Base-by-base conservation (phyloP, 352 stramenopile species). In the Pythium vanterpoolii region DNA sequence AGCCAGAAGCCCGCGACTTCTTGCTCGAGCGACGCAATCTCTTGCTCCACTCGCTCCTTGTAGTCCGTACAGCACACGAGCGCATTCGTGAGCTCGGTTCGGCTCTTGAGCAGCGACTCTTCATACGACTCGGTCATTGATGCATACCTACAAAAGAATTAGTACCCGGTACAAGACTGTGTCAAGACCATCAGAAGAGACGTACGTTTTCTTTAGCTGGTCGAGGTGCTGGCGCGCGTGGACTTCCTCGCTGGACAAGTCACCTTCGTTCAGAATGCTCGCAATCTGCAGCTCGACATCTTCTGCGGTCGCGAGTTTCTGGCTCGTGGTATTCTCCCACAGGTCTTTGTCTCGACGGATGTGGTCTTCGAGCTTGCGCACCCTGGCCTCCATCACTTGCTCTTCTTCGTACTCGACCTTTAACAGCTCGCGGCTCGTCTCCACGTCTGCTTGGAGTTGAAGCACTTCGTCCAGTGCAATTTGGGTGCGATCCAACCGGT, bases 211-310 rank as follows among this genome's bases (percentile, higher is more conserved):
- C 60, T 74, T 77, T 21, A 79, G 48, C 5, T 83, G 65, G 19
- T 79, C 56, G 10, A 88, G 50, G 26, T 77, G 56, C 46, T 88
- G 57, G 5, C 55, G 55, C 28, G 74, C 73, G 38, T 76, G 65
- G 11, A 44, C 18, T 58, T 85, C 73, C 56, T 86, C 74, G 33
- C 74, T 63, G 2, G 64, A 53, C 13, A 86, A 65, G 27, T 86
- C 80, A 26, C 76, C 58, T 33, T 83, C 76, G 46, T 89, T 89
- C 8, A 74, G 61, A 30, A 90, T 90, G 24, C 71, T 76, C 40
- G 79, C 76, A 38, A 90, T 90, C 58, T 84, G 72, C 11, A 86
- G 60, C 65, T 90, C 83, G 24, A 93, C 68, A 48, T 90, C 81
- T 74, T 88, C 81, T 3, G 72, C 82, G 38, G 73, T 78, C 1